Evolutionary conservation across 2,329 filamentous ascomycete genomes (phyloP), one percentile per base, ranked within the genome.

Genomic region (Intubia oerlemansii): DNA sequence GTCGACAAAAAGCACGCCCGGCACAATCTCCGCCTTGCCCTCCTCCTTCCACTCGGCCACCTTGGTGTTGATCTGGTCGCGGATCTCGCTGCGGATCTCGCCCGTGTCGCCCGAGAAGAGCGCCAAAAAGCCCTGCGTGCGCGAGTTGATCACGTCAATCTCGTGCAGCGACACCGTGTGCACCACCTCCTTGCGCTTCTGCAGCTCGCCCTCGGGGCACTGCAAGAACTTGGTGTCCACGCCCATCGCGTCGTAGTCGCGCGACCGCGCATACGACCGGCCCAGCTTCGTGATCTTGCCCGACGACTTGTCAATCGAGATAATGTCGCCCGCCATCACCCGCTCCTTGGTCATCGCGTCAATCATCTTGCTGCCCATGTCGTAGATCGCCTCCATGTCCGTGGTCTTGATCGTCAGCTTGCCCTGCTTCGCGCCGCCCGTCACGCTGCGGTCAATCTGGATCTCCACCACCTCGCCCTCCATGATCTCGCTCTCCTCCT

Each of bases 281-380:
- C 88, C 88, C 14, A 98, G 67, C 54, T 95, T 98, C 31, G 82
- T 91, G 49, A 98, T 95, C 53, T 93, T 92, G 39, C 88, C 88
- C 2, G 82, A 92, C 0, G 85, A 84, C 57, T 98, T 98, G 60
- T 98, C 88, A 42, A 98, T 95, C 32, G 80, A 91, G 44, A 98
- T 90, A 40, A 98, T 88, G 49, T 98, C 88, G 42, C 88, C 88
- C 5, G 88, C 88, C 74, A 95, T 92, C 39, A 98, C 81, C 44
- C 90, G 85, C 59, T 98, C 88, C 55, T 95, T 95, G 40, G 84
- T 93, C 82, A 98, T 93, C 39, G 82, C 82, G 48, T 98, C 88
- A 40, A 98, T 98, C 88, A 98, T 95, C 57, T 95, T 95, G 40
- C 78, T 85, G 39, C 88, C 88, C 84, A 98, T 93, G 45, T 98